A percentile compares a stretch with the other conserved stretches of the same genome.
These are phyloP conservation scores for Eucalyptus erythrocorys DNA, from an alignment of 345 rosid genomes.

Conservation along the genomic window DNA sequence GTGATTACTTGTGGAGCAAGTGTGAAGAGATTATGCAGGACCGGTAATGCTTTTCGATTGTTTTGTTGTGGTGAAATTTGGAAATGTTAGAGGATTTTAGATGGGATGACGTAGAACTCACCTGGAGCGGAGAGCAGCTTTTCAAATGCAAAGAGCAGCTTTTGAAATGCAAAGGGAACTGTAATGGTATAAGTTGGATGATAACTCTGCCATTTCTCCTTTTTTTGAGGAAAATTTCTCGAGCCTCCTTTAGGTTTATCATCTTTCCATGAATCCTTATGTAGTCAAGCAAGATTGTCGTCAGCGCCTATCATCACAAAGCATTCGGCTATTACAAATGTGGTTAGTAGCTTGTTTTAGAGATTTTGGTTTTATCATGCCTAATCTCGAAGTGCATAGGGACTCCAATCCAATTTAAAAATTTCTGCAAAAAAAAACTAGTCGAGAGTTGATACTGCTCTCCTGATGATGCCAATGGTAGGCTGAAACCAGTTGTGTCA, in stretches of 20 bases:
- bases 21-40: background rate
- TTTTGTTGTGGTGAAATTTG: accelerated
- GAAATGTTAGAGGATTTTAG: background rate
- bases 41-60: background rate
- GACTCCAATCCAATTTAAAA: too few species aligned
- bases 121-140: background rate
- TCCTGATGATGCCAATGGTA: background rate
- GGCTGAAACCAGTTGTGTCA: background rate
- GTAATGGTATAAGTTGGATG: too few species aligned
- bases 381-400: too few species aligned
- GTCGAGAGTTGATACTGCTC: background rate
- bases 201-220: too few species aligned
- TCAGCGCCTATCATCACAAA: too few species aligned
- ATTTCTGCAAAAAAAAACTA: background rate
- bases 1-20: background rate
- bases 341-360: too few species aligned
- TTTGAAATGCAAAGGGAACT: background rate
- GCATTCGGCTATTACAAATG: too few species aligned
- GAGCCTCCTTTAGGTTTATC: too few species aligned
- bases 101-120: background rate
- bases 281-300: too few species aligned
- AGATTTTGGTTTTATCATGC: too few species aligned
- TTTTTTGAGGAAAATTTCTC: too few species aligned
- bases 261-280: too few species aligned
- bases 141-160: background rate